Evolutionary conservation across 2,329 filamentous ascomycete genomes (phyloP).

Genomic region (Fusarium sp.): DNA sequence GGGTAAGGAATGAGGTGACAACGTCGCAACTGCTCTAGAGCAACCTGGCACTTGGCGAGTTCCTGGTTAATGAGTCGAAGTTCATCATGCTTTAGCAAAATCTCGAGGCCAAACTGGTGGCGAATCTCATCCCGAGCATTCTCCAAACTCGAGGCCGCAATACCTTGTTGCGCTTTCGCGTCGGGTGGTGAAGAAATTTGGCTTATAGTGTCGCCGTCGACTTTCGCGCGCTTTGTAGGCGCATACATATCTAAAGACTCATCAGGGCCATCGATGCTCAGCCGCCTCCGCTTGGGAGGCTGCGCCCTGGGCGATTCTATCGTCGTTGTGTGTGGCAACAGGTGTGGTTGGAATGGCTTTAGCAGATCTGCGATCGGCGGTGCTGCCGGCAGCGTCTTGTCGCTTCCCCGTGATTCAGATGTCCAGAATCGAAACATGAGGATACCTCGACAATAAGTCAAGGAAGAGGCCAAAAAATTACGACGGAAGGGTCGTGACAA

Average conservation of each 20-base stretch:
- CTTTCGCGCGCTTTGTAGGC: slow-evolving; percentile 57
- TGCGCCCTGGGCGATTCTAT: slow-evolving; percentile 42
- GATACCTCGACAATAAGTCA: slow-evolving; percentile 50
- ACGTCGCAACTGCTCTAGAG: slow-evolving; percentile 91
- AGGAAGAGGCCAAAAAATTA: slow-evolving; percentile 23
- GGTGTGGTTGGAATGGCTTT: slow-evolving; percentile 48
- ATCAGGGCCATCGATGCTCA: slow-evolving; percentile 49
- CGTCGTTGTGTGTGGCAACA: slow-evolving; percentile 43
- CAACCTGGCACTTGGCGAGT: slow-evolving; percentile 92
- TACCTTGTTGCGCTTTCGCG: slow-evolving; percentile 33
- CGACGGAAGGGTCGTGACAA: slow-evolving; percentile 30
- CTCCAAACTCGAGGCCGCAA: slow-evolving; percentile 53
- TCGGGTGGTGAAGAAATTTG: slow-evolving; percentile 33
- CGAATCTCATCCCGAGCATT: slow-evolving; percentile 78
- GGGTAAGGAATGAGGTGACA: slow-evolving; percentile 94
- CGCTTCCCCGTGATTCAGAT: slow-evolving; percentile 67
- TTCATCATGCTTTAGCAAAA: slow-evolving; percentile 94
- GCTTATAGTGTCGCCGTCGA: slow-evolving; percentile 44
- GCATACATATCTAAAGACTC: slow-evolving; percentile 38
- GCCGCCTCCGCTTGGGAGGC: slow-evolving; percentile 55
- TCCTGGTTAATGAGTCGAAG: slow-evolving; percentile 95
- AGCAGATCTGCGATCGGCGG: slow-evolving; percentile 52
- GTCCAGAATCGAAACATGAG: slow-evolving; percentile 73
- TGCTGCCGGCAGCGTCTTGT: slow-evolving; percentile 59
- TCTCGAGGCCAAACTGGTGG: slow-evolving; percentile 89